phyloP scores from a whole-genome alignment of 192 early-diverging fungal species.

The Paraglomus brasilianum region DNA sequence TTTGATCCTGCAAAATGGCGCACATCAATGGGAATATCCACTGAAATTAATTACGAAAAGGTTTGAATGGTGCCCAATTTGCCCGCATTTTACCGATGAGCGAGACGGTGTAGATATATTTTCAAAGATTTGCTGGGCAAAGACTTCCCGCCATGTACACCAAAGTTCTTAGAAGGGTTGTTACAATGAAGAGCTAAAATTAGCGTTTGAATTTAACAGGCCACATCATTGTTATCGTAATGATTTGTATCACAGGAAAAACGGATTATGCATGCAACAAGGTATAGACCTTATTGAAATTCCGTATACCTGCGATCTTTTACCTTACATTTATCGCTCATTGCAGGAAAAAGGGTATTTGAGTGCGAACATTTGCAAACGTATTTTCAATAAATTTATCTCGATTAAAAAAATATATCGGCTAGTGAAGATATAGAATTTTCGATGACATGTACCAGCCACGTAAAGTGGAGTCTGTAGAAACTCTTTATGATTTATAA shows the following conservation, averaged over 20 bases:
- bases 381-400: no score
- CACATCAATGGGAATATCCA: constrained; percentile 7
- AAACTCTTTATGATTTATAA: no score
- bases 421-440: no score
- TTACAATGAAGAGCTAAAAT: constrained; percentile 18
- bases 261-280: no score
- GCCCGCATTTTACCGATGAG: background rate
- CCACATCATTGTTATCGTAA: constrained; percentile 10
- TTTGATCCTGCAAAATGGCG: background rate
- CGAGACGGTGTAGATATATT: background rate
- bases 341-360: no score
- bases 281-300: no score
- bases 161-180: constrained; percentile 11
- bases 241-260: background rate
- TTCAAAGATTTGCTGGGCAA: constrained; percentile 5
- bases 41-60: constrained; percentile 22
- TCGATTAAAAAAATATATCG: no score
- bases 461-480: no score
- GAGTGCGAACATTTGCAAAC: no score
- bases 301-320: no score
- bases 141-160: background rate
- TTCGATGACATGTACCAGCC: no score
- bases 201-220: constrained; percentile 12
- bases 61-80: constrained; percentile 12
- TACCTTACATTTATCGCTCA: no score